Percentiles rank a stretch among this genome's conserved stretches.
These are phyloP conservation scores for Naganishia liquefaciens DNA, from an alignment of 1,284 basidiomycete species.

Conservation along the genomic window DNA sequence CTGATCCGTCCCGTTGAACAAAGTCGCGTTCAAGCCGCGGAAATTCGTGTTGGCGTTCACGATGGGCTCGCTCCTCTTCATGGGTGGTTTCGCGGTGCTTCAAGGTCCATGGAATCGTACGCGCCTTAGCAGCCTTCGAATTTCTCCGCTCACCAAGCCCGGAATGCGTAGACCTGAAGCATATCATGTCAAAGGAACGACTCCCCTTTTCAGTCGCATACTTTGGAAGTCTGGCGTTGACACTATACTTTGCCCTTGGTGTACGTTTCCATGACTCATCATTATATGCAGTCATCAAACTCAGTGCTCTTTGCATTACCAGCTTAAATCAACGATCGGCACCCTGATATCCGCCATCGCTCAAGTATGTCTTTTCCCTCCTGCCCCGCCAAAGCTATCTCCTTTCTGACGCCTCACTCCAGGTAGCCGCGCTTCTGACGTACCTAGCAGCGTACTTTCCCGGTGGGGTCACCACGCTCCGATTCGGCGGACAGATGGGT, in stretches of 20 bases:
- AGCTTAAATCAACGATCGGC: conserved; percentile 79
- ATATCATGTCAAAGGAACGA: conserved; percentile 78
- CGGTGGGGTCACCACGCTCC: conserved; percentile 69
- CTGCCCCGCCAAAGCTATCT: neutral
- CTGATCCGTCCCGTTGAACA: neutral
- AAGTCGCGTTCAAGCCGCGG: conserved; percentile 72
- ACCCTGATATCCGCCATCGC: conserved; percentile 76
- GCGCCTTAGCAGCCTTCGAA: conserved; percentile 21
- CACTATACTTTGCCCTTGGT: conserved; percentile 83
- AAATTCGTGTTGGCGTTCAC: conserved; percentile 90
- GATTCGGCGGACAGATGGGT: conserved; percentile 75
- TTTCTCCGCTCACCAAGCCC: neutral
- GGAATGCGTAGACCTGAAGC: conserved; percentile 67
- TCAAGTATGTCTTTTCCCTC: conserved; percentile 58
- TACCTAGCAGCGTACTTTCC: conserved; percentile 92
- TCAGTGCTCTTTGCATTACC: conserved; percentile 1
- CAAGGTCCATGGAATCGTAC: conserved; percentile 53
- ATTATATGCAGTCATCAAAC: neutral
- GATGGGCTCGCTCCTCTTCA: conserved; percentile 44
- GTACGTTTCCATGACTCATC: conserved; percentile 56
- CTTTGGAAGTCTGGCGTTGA: conserved; percentile 74
- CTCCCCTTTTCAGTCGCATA: conserved; percentile 85
- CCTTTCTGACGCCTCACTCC: conserved; percentile 16
- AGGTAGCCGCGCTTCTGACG: conserved; percentile 76
- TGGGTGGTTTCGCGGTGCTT: conserved; percentile 60